phyloP scores from a whole-genome alignment of 192 early-diverging fungal genomes.

The Backusella sp. region DNA sequence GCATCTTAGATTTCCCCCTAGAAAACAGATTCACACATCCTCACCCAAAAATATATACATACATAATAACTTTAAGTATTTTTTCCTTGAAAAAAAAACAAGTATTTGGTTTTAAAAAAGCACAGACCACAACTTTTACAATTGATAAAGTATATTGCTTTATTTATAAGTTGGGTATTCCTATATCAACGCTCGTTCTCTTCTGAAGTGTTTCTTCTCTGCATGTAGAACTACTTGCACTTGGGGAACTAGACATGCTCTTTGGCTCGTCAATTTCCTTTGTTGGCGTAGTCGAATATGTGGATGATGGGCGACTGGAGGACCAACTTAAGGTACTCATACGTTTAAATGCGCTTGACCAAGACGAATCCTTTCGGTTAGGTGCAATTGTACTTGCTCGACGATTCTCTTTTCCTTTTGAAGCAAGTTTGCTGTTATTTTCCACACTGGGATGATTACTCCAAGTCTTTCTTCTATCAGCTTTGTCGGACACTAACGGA shows the following conservation, averaged over 20 bases:
- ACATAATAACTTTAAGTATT: not conserved
- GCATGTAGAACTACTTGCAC: not conserved
- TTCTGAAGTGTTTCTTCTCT: not conserved
- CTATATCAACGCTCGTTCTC: not conserved
- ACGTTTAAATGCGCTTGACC: conserved; percentile 15
- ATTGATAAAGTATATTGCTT: not conserved
- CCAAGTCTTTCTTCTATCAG: not conserved
- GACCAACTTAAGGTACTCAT: conserved; percentile 12
- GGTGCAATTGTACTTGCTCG: not conserved
- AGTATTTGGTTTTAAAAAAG: not conserved
- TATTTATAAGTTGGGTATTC: conserved; percentile 2
- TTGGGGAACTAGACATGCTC: not conserved
- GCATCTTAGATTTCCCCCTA: conserved; percentile 5
- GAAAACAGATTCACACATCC: not conserved
- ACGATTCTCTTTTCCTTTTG: not conserved
- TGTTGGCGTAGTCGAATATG: not conserved
- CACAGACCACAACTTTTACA: not conserved
- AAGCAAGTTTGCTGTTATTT: not conserved
- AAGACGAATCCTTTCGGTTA: conserved; percentile 4
- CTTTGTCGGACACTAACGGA: conserved; percentile 2
- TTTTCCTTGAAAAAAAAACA: not conserved
- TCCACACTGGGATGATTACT: not conserved
- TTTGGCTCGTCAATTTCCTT: not conserved
- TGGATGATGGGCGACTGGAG: not conserved
- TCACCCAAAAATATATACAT: not conserved